Percentiles rank a stretch among this genome's conserved stretches.
These are phyloP conservation scores for Penicillium silybi DNA, from an alignment of 495 filamentous ascomycete genomes.

Conservation along the genomic window DNA sequence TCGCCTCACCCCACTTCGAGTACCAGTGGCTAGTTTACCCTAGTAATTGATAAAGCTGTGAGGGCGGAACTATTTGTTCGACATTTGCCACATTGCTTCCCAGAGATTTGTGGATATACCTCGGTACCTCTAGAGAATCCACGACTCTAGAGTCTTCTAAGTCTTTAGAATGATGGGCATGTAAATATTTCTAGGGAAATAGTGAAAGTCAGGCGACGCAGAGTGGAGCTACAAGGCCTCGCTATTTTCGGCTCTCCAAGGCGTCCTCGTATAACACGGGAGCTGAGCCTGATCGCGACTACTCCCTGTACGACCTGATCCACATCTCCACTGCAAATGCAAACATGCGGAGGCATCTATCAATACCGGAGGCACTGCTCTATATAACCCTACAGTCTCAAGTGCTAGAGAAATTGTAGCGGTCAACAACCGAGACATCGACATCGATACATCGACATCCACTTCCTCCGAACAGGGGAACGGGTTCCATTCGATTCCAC, in stretches of 20 bases:
- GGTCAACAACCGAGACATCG: neutral
- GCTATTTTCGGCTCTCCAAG: neutral
- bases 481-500: neutral
- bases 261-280: constrained; percentile 2
- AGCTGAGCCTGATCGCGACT: neutral
- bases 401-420: neutral
- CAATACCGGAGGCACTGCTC: neutral
- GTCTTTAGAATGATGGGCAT: neutral
- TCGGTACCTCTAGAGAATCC: neutral
- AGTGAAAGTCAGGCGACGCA: neutral
- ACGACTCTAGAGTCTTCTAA: neutral
- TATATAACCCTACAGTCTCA: neutral
- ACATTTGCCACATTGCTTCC: neutral
- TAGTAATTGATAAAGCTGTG: neutral
- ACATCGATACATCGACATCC: too few relatives aligned
- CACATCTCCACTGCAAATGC: neutral
- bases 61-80: neutral
- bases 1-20: constrained; percentile 6
- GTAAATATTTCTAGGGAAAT: neutral
- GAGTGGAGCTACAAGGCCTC: neutral
- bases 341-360: neutral
- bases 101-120: neutral
- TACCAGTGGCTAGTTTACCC: neutral
- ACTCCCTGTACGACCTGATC: neutral
- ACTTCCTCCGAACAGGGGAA: neutral